Evolutionary conservation across 2,329 filamentous ascomycete species (phyloP).

Genomic region (Trichoderma harzianum): DNA sequence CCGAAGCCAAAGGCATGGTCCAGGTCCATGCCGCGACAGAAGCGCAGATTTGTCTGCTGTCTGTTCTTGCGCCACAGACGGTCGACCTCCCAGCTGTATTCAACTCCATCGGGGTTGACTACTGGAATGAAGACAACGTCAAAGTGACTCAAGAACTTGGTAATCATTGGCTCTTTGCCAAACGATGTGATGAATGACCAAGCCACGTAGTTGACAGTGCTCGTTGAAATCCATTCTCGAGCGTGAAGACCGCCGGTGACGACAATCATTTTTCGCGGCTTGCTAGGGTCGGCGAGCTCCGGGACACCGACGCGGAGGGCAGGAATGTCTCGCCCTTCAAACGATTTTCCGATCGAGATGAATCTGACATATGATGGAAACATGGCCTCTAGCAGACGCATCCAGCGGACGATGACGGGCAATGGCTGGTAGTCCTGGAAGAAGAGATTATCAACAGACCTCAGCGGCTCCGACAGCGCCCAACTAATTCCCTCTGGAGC

Average conservation of each 20-base stretch:
- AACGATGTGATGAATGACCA: slow-evolving; percentile 84
- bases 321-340: slow-evolving; percentile 81
- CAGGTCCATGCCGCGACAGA: slow-evolving; percentile 85
- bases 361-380: slow-evolving; percentile 76
- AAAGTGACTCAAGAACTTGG: slow-evolving; percentile 75
- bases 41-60: slow-evolving; percentile 75
- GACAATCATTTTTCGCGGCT: slow-evolving; percentile 70
- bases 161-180: slow-evolving; percentile 67
- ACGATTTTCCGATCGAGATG: slow-evolving; percentile 77
- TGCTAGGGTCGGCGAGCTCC: slow-evolving; percentile 39
- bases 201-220: slow-evolving; percentile 84
- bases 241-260: slow-evolving; percentile 87
- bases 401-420: slow-evolving; percentile 81
- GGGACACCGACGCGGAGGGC: slow-evolving; percentile 71
- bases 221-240: slow-evolving; percentile 93
- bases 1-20: slow-evolving; percentile 82
- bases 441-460: slow-evolving; percentile 68
- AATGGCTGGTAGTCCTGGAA: slow-evolving; percentile 91
- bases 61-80: slow-evolving; percentile 93
- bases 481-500: slow-evolving; percentile 29
- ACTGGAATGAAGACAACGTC: slow-evolving; percentile 88
- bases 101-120: slow-evolving; percentile 89
- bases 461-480: slow-evolving; percentile 31
- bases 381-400: slow-evolving; percentile 84
- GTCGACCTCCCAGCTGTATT: slow-evolving; percentile 89